Conservation (phyloP, 2,329 filamentous ascomycete genomes). For the Rhinocladiella similis region DNA sequence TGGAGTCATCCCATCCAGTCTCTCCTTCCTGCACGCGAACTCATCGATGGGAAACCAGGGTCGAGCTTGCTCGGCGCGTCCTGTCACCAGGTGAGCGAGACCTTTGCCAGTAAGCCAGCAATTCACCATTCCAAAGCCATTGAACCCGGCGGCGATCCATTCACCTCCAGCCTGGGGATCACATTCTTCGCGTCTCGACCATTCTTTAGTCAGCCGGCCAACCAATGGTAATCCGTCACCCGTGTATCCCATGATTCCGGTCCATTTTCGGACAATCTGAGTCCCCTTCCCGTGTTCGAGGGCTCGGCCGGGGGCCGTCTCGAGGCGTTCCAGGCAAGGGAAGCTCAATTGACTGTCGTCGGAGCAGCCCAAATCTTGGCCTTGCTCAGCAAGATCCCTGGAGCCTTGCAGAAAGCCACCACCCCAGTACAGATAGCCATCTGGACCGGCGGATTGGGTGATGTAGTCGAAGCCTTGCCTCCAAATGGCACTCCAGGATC, state of each 20-base stretch:
- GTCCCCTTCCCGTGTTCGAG: background rate
- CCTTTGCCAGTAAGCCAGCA: conserved; percentile 32
- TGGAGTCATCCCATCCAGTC: conserved; percentile 18
- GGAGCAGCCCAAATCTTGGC: conserved; percentile 36
- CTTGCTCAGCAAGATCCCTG: conserved; percentile 31
- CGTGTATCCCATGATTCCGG: conserved; percentile 34
- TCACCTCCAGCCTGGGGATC: conserved; percentile 19
- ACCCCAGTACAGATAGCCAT: conserved; percentile 17
- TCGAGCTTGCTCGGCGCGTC: conserved; percentile 11
- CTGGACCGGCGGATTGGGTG: conserved; percentile 25
- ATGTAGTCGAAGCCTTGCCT: conserved; percentile 26
- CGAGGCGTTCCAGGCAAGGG: conserved; percentile 20
- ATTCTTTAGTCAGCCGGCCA: conserved; percentile 18
- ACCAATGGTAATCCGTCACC: conserved; percentile 32
- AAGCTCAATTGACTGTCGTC: conserved; percentile 34
- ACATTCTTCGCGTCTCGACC: conserved; percentile 4
- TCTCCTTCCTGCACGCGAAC: conserved; percentile 19
- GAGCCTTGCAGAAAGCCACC: conserved; percentile 13
- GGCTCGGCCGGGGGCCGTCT: conserved; percentile 9
- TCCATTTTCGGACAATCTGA: conserved; percentile 1
- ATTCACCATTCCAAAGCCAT: conserved; percentile 17
- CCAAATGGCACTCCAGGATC: conserved; percentile 23
- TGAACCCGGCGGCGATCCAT: conserved; percentile 33
- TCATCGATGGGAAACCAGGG: conserved; percentile 23
- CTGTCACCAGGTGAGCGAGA: conserved; percentile 28